Base-by-base conservation (phyloP, 75 land plant species). In the Isoetes taiwanensis region DNA sequence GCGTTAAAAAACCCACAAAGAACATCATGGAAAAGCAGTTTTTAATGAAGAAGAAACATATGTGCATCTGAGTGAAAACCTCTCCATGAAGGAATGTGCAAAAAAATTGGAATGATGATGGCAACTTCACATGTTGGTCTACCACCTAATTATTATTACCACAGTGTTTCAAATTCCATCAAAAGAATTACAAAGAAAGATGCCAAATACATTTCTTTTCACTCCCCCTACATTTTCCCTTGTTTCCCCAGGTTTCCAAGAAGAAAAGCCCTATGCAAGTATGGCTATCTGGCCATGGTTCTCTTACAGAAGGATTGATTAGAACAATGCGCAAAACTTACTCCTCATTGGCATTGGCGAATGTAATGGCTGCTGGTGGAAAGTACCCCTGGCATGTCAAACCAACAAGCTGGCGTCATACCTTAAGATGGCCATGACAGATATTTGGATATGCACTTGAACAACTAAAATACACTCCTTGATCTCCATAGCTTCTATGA, bases 71-170 rank as follows among this genome's bases (percentile, higher is more conserved):
- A 32, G 80, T 69, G 62, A 85, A 90, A 31, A 90, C 75, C 30
- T 90, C 93, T 41, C 96, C 96, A 28, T 85, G 60, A 41, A 90
- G 69, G 41, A 90, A 85, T 52, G 78, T 85, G 69, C 81, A 77
- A 71, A 90, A 90, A 17, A 68, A 56, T 32, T 79, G 69, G 52
- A 90, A 56, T 2, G 78, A 25, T 41, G 96, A 80, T 26, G 96
- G 91, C 32, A 90, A 66, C 41, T 76, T 71, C 43, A 74, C 68
- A 57, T 90, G 96, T 42, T 71, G 72, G 1, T 65, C 76, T 54
- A 74, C 79, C 30, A 89, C 68, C 96, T 89, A n/a, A n/a, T n/a
- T n/a, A n/a, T n/a, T n/a, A n/a, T n/a, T n/a, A n/a, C n/a, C n/a
- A n/a, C n/a, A n/a, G n/a, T n/a, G n/a, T n/a, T n/a, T n/a, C 3